Evolutionary conservation across 2,329 filamentous ascomycete genomes (phyloP), one percentile per base, ranked within the genome.

Genomic region (Microcera coccophila): DNA sequence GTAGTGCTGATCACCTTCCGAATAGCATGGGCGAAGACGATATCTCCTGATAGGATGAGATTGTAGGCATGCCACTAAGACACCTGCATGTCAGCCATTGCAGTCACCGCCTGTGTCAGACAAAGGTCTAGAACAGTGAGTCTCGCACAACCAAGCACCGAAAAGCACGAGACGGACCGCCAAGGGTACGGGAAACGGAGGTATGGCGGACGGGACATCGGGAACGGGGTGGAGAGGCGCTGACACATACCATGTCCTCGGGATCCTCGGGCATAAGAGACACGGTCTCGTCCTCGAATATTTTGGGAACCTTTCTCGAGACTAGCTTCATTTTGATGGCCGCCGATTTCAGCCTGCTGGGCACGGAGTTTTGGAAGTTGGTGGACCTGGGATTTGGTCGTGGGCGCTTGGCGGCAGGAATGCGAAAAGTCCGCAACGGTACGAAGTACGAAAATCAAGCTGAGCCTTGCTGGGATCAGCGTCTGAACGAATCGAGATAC

Each of bases 21-120:
- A 39, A 76, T 63, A 24, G 78, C 74, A 44, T 78, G 74, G 14
- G 75, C 78, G 47, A 71, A 70, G 52, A 82, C 66, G 36, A 74
- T 56, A 53, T 82, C 78, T 48, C 72, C 69, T 43, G 70, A 61
- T 9, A 71, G 64, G 54, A 82, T 79, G 47, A 82, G 69, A 63
- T 81, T 81, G 61, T 81, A 79, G 53, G 76, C 75, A 49, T 81
- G 77, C 78, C 78, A 81, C 73, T 70, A 40, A n/a, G 28, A 38
- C 20, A 15, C 8, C 4, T n/a, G n/a, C n/a, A n/a, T n/a, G n/a
- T n/a, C n/a, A n/a, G n/a, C n/a, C n/a, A n/a, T n/a, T n/a, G n/a
- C n/a, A n/a, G n/a, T n/a, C n/a, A n/a, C n/a, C n/a, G n/a, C n/a
- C n/a, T 21, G 36, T 44, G 37, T 58, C 53, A 59, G 55, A 32